phyloP scores from a whole-genome alignment of 1,139 yeast species.

The Sugiyamaella grinbergsii region DNA sequence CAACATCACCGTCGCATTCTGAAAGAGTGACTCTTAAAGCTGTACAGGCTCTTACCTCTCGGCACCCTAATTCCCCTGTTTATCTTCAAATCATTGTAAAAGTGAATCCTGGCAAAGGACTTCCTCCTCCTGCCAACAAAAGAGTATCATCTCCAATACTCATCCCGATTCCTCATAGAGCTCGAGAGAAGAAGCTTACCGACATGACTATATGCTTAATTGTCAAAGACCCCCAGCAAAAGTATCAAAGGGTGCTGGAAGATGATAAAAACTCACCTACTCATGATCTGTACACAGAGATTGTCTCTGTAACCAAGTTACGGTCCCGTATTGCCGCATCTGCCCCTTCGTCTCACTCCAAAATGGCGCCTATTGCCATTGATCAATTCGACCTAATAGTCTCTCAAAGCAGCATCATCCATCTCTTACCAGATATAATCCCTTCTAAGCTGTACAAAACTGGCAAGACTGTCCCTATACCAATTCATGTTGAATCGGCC shows the following conservation, averaged over 20 bases:
- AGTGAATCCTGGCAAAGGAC: slow-evolving; percentile 21
- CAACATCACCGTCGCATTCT: neutral
- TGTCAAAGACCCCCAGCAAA: slow-evolving; percentile 35
- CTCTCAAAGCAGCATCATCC: slow-evolving; percentile 32
- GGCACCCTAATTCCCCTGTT: slow-evolving; percentile 25
- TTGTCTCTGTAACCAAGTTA: slow-evolving; percentile 33
- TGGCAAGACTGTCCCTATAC: slow-evolving; percentile 34
- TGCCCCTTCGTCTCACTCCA: slow-evolving; percentile 18
- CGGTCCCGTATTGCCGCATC: slow-evolving; percentile 27
- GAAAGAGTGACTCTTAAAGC: slow-evolving; percentile 16
- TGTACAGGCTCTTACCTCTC: slow-evolving; percentile 21
- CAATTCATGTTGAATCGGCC: slow-evolving; percentile 30
- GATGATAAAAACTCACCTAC: slow-evolving; percentile 31
- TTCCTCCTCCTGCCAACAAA: slow-evolving; percentile 15
- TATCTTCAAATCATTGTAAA: slow-evolving; percentile 31
- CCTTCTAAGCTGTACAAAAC: slow-evolving; percentile 34
- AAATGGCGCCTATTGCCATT: slow-evolving; percentile 12
- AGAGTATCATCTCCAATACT: slow-evolving; percentile 30
- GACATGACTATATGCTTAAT: slow-evolving; percentile 33
- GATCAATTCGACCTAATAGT: slow-evolving; percentile 33
- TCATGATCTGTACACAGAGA: slow-evolving; percentile 33
- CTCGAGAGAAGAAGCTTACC: slow-evolving; percentile 26
- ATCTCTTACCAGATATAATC: slow-evolving; percentile 31
- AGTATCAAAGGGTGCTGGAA: slow-evolving; percentile 29
- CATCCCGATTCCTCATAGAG: slow-evolving; percentile 32